Conservation (phyloP, 192 early-diverging fungal species). For the Coemansia interrupta region DNA sequence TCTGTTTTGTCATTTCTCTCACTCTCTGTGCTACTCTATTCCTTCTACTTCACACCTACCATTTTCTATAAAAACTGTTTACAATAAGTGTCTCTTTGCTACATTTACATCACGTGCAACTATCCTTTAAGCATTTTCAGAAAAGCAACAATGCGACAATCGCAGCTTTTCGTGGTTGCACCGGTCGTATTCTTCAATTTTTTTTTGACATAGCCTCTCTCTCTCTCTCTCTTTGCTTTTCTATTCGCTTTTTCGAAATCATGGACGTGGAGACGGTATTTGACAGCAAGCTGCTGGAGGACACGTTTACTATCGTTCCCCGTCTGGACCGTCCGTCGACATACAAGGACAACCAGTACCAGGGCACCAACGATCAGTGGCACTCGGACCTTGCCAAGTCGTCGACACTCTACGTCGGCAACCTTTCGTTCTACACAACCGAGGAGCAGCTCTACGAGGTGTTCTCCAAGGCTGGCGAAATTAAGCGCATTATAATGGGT, state of each 20-base stretch:
- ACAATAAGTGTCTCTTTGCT: not conserved
- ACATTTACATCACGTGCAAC: not conserved
- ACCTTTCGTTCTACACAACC: slow-evolving; percentile 95
- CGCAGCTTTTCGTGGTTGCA: not conserved
- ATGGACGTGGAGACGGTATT: slow-evolving; percentile 17
- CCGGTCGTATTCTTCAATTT: not conserved
- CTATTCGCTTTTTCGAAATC: too few relatives aligned
- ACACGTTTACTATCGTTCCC: slow-evolving; percentile 57
- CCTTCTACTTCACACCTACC: not conserved
- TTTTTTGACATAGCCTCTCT: slow-evolving; percentile 3
- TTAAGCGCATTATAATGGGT: slow-evolving; percentile 99
- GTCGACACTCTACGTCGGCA: slow-evolving; percentile 92
- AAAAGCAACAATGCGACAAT: not conserved
- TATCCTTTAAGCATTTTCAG: not conserved
- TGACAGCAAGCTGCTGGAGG: slow-evolving; percentile 26
- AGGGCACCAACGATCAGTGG: slow-evolving; percentile 36
- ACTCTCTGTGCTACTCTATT: not conserved
- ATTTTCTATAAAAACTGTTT: not conserved
- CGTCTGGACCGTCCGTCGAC: slow-evolving; percentile 75
- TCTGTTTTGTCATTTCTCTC: not conserved
- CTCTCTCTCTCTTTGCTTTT: too few relatives aligned
- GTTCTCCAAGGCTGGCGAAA: slow-evolving; percentile 93
- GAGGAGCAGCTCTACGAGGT: slow-evolving; percentile 98
- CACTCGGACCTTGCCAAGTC: slow-evolving; percentile 45
- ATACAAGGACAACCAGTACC: slow-evolving; percentile 83